Evolutionary conservation across 768 basidiomycete genomes (phyloP), one percentile per base, ranked within the genome.

Genomic region (Russula lepida): DNA sequence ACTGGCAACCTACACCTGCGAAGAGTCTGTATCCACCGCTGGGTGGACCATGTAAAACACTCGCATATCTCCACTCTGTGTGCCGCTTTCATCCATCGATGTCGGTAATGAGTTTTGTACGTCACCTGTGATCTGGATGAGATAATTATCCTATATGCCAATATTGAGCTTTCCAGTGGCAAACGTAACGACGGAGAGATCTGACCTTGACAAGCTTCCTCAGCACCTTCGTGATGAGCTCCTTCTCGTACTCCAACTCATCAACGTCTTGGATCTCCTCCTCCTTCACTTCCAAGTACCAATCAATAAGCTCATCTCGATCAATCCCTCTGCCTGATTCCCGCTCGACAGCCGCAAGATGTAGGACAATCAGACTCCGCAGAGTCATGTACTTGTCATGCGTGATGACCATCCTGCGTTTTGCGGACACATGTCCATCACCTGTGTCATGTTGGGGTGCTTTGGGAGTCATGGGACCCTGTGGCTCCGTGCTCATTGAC

Each of bases 271-370:
- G 82, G 41, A 98, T 76, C 64, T 93, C 88, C 9, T 78, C 76
- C 72, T 99, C 97, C 71, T 84, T 88, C 65, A 82, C 74, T 75
- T 99, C 97, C 58, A 98, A 81, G 70, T 98, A 98, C 95, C 93
- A 95, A 71, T 95, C 92, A 64, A 95, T 88, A 58, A 99, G 79
- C 67, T 97, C 95, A 66, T 95, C 93, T 48, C 87, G 81, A 68
- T 93, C 89, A 43, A 95, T 74, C 2, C 95, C 95, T 55, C 74
- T 78, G 21, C 86, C 87, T 0, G 82, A 86, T 67, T 84, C 82
- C 28, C 81, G 78, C 74, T 99, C 97, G 13, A 84, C 76, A 39
- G 86, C 84, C 19, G 84, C 77, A 27, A 99, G 75, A 68, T 94
- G 88, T 59, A 95, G 69, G 30, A 99, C 85, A 67, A 97, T 83